Conservation (phyloP, 306 rosid genomes). For the Gynostemma pentaphyllum region DNA sequence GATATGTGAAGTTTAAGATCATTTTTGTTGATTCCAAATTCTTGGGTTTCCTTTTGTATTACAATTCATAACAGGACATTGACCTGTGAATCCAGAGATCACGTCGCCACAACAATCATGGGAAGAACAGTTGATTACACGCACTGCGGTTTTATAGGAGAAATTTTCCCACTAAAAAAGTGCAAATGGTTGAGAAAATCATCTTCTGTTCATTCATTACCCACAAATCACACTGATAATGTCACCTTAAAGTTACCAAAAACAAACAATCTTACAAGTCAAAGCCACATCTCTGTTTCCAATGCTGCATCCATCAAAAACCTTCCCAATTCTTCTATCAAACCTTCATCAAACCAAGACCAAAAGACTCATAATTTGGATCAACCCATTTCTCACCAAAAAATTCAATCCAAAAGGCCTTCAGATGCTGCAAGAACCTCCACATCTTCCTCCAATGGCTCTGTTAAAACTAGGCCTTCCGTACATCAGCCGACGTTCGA, state of each 20-base stretch:
- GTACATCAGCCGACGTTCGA: not conserved
- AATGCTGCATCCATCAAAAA: not conserved
- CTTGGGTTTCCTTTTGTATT: no score
- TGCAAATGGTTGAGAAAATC: slow-evolving; percentile 47
- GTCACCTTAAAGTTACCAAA: not conserved
- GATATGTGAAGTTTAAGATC: no score
- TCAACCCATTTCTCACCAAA: slow-evolving; percentile 20
- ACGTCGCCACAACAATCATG: slow-evolving; percentile 16
- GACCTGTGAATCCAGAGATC: not conserved
- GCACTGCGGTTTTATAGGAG: slow-evolving; percentile 58
- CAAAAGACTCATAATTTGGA: slow-evolving; percentile 19
- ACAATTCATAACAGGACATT: no score
- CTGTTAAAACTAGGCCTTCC: not conserved
- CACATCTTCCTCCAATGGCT: slow-evolving; percentile 35
- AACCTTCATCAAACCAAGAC: slow-evolving; percentile 10
- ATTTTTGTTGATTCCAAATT: no score
- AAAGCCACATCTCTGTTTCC: not conserved
- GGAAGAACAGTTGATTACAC: slow-evolving; percentile 27
- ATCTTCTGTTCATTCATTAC: slow-evolving; percentile 65
- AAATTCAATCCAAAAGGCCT: slow-evolving; percentile 23
- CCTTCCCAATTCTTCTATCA: not conserved
- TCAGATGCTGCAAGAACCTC: slow-evolving; percentile 65
- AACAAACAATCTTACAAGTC: not conserved
- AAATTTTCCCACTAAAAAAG: slow-evolving; percentile 38
- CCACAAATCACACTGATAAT: slow-evolving; percentile 24